Evolutionary conservation across 148 eudicot species (phyloP).

Genomic region (Rhododendron mucronatum): DNA sequence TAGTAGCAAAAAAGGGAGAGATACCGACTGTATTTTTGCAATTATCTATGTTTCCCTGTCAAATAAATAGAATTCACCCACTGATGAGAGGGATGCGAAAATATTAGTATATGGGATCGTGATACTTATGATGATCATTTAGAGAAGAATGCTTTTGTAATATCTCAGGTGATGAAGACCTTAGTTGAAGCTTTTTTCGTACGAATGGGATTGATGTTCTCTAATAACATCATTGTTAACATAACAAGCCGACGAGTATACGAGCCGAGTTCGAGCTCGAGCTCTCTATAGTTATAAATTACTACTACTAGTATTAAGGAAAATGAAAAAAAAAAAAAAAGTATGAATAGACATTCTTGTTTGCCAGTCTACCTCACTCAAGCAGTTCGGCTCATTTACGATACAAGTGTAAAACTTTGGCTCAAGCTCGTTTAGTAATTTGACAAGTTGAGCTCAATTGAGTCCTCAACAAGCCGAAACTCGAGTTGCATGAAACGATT

Average conservation of each 20-base stretch:
- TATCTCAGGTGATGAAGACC: background rate
- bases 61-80: background rate
- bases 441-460: background rate
- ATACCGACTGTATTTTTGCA: background rate
- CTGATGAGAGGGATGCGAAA: background rate
- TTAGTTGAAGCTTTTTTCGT: background rate
- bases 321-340: background rate
- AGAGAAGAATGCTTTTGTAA: background rate
- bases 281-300: too few species aligned
- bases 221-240: background rate
- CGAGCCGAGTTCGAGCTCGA: too few species aligned
- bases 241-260: background rate
- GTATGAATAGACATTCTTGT: background rate
- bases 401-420: background rate
- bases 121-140: background rate
- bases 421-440: background rate
- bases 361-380: background rate
- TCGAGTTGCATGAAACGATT: too few species aligned
- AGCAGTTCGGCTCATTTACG: background rate
- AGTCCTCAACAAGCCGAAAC: background rate
- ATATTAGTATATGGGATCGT: background rate
- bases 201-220: background rate
- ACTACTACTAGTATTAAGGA: background rate
- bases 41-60: background rate
- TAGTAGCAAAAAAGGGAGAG: background rate